Conservation (phyloP, 2,329 filamentous ascomycete genomes). For the Calonectria crousiana region DNA sequence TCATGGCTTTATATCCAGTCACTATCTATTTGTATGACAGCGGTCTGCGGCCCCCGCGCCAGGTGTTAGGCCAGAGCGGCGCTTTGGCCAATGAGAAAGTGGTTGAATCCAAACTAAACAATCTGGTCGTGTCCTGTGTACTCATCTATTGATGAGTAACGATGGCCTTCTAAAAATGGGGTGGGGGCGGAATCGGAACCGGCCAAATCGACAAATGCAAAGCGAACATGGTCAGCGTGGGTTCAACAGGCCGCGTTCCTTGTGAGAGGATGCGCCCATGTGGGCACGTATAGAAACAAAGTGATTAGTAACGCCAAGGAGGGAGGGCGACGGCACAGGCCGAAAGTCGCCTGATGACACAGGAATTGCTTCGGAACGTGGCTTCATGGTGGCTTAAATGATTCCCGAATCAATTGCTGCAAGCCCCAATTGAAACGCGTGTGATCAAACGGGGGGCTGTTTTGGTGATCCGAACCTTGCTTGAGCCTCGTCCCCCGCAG, state of each 20-base stretch:
- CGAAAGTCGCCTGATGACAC: background rate
- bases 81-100: conserved; percentile 9
- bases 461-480: background rate
- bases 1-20: background rate
- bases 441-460: background rate
- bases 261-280: conserved; percentile 25
- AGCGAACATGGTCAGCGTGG: conserved; percentile 6
- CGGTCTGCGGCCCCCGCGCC: background rate
- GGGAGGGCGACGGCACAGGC: background rate
- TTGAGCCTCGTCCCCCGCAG: background rate
- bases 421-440: too few species aligned
- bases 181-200: conserved; percentile 27
- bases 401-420: too few species aligned
- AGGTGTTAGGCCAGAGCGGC: background rate
- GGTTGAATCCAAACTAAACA: background rate
- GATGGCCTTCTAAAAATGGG: background rate
- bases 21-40: background rate
- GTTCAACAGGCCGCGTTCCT: conserved; percentile 10
- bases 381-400: background rate
- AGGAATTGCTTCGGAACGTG: background rate
- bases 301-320: conserved; percentile 20
- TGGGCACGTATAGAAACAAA: conserved; percentile 18
- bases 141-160: conserved; percentile 16
- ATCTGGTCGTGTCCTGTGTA: background rate
- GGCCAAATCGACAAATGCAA: background rate